Percentiles rank a stretch among this genome's conserved stretches.
These are phyloP conservation scores for Trametes sp. DNA, from an alignment of 1,284 basidiomycete species.

Conservation along the genomic window DNA sequence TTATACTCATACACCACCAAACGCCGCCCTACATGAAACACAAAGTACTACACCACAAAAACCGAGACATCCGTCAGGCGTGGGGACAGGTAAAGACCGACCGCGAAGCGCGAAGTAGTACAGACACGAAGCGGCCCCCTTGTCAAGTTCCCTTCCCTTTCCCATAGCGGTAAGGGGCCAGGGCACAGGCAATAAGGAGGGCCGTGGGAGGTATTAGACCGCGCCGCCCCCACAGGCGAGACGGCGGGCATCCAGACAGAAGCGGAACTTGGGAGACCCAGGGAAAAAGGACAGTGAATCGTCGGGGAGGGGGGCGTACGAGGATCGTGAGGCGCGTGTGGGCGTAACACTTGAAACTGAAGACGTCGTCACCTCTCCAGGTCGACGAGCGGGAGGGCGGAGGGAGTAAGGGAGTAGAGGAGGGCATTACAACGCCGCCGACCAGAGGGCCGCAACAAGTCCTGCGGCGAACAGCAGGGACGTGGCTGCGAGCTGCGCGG, in stretches of 20 bases:
- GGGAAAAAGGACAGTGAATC: neutral
- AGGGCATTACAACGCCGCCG: conserved; percentile 1
- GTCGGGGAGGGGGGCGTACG: conserved; percentile 5
- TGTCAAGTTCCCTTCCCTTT: neutral
- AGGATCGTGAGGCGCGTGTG: conserved; percentile 8
- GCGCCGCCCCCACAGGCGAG: neutral
- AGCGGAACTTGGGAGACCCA: conserved; percentile 3
- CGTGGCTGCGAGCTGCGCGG: neutral
- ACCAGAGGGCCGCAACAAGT: conserved; percentile 9
- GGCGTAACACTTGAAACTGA: conserved; percentile 2
- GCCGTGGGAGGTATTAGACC: conserved; percentile 14
- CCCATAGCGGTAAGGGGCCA: neutral
- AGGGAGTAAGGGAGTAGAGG: neutral
- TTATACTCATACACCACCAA: conserved; percentile 4
- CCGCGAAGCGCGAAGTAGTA: conserved; percentile 7
- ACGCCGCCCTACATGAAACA: conserved; percentile 4
- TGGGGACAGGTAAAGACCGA: conserved; percentile 18
- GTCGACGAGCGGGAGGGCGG: neutral
- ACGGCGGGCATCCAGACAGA: neutral
- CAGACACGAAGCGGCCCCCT: conserved; percentile 15
- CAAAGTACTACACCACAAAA: neutral
- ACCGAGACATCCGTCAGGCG: neutral
- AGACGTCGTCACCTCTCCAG: neutral
- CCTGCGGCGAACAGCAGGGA: conserved; percentile 10
- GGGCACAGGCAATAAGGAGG: too few relatives aligned